Conservation (phyloP, 768 basidiomycete genomes). For the Tephrocybe sp. region DNA sequence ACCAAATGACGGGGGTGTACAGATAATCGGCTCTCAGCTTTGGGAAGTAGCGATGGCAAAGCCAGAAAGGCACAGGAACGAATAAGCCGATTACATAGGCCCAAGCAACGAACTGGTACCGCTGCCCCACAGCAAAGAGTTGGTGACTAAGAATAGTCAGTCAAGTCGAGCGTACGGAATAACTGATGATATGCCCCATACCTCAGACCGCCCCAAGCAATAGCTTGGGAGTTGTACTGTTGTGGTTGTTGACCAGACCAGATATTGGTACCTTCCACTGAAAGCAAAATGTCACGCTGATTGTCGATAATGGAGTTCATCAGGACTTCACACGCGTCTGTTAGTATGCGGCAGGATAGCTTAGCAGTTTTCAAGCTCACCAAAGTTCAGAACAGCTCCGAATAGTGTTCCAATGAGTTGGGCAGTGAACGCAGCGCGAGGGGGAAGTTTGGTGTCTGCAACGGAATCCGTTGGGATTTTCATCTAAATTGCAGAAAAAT, state of each 20-base stretch:
- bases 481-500: neutral
- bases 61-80: conserved; percentile 55
- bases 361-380: no score
- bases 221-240: conserved; percentile 50
- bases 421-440: conserved; percentile 49
- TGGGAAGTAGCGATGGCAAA: conserved; percentile 43
- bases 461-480: neutral
- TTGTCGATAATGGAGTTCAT: conserved; percentile 60
- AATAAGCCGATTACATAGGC: conserved; percentile 47
- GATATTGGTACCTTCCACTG: conserved; percentile 56
- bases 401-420: conserved; percentile 50
- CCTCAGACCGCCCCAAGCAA: conserved; percentile 52
- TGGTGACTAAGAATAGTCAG: conserved; percentile 29
- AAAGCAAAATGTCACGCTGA: conserved; percentile 50
- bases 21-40: conserved; percentile 45
- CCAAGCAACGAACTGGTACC: conserved; percentile 52
- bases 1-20: conserved; percentile 48
- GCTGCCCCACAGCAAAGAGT: conserved; percentile 40
- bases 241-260: conserved; percentile 51
- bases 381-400: conserved; percentile 45
- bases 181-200: neutral
- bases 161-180: neutral
- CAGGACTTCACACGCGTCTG: conserved; percentile 47
- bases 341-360: no score
- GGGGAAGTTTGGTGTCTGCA: conserved; percentile 47